These are phyloP conservation scores for Discostella stelligeroides DNA, from an alignment of 108 stramenopile species.

Conservation along the genomic window DNA sequence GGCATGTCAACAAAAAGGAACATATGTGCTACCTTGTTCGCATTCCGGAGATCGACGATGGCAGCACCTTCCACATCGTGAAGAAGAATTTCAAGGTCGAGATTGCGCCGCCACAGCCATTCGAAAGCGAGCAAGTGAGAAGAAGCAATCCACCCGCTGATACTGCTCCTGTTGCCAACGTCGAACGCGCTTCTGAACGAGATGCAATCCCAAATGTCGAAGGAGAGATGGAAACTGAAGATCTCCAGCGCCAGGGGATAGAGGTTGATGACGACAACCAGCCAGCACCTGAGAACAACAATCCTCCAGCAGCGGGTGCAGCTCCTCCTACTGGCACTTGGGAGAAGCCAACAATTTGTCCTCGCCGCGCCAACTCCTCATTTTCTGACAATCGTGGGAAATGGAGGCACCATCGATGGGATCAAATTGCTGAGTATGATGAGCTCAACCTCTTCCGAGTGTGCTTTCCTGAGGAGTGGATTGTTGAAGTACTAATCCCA, in stretches of 20 bases:
- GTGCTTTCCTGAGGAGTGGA: conserved; percentile 2
- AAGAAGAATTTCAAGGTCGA: conserved; percentile 9
- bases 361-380: background rate
- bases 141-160: background rate
- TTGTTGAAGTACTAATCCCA: conserved; percentile 15
- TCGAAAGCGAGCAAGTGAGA: background rate
- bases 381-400: background rate
- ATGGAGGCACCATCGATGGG: conserved; percentile 3
- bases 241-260: background rate
- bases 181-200: background rate
- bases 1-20: background rate
- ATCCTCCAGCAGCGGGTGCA: background rate
- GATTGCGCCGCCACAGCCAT: background rate
- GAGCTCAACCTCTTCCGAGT: conserved; percentile 7
- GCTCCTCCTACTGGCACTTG: background rate
- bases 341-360: conserved; percentile 7
- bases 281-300: background rate
- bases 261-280: conserved; percentile 11
- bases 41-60: background rate
- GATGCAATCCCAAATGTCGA: background rate
- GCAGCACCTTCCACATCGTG: background rate
- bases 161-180: background rate
- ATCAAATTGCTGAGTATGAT: conserved; percentile 1
- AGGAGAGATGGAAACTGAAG: background rate
- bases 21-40: conserved; percentile 6